These are phyloP conservation scores for Lentinula raphanica DNA, from an alignment of 768 basidiomycete genomes.

Conservation along the genomic window DNA sequence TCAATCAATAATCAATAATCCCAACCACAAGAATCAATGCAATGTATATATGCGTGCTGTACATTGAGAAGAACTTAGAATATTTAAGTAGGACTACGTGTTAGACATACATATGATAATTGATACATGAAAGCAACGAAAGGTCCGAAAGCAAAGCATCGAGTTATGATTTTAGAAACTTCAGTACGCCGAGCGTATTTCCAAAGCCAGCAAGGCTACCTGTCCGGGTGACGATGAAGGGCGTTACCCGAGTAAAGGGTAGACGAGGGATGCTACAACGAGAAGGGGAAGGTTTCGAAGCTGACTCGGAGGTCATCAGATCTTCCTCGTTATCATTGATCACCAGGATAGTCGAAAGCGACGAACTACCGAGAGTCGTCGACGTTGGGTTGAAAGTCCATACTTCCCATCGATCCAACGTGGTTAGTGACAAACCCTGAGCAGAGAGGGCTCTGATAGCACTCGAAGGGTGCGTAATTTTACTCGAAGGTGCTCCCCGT, in stretches of 20 bases:
- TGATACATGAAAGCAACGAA: background rate
- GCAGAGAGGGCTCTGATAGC: slow-evolving; percentile 5
- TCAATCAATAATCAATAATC: too few relatives aligned
- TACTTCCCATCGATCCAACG: slow-evolving; percentile 77
- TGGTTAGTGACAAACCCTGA: slow-evolving; percentile 54
- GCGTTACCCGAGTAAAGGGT: slow-evolving; percentile 76
- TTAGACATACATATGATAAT: background rate
- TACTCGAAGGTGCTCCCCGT: slow-evolving; percentile 24
- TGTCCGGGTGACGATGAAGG: slow-evolving; percentile 45
- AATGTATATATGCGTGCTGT: too few relatives aligned
- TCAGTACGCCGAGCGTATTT: slow-evolving; percentile 66
- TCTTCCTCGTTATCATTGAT: slow-evolving; percentile 11
- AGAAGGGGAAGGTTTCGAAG: slow-evolving; percentile 13
- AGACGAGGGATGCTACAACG: slow-evolving; percentile 43
- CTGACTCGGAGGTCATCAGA: slow-evolving; percentile 14
- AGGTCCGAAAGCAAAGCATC: background rate
- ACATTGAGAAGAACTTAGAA: too few relatives aligned
- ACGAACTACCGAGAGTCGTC: slow-evolving; percentile 42
- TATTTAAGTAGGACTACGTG: too few relatives aligned
- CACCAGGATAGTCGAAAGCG: slow-evolving; percentile 42
- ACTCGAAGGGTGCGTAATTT: background rate
- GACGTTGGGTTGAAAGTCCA: slow-evolving; percentile 69
- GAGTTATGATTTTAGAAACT: slow-evolving; percentile 20
- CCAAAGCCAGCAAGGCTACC: slow-evolving; percentile 70
- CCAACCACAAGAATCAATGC: too few relatives aligned